Evolutionary conservation across 1,139 yeast genomes (phyloP), one percentile per base, ranked within the genome.

Genomic region (Kodamaea suecica): DNA sequence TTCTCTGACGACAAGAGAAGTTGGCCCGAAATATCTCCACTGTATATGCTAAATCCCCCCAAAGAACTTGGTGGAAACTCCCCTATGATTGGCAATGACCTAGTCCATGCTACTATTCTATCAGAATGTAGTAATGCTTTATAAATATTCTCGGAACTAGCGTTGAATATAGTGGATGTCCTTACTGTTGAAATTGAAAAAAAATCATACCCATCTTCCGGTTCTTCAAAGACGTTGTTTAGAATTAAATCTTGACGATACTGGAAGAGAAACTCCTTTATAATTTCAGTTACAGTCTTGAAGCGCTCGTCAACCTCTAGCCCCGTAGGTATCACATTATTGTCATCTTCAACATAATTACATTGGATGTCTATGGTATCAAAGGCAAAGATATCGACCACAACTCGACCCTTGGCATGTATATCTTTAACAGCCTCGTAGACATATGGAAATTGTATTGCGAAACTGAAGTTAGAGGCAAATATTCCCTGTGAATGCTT

Each of bases 21-120:
- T 27, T 26, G 16, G 3, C 35, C 35, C 2, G 30, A 17, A 7
- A 35, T 16, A 7, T 17, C 20, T 3, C 37, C 37, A 4, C 34
- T 23, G 11, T 25, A 32, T n/a, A 31, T 25, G 28, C 20, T 17
- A 15, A 36, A 36, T 27, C 23, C 25, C 9, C 35, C 35, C 1
- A 36, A 34, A n/a, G 17, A 4, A 8, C 17, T 7, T 7, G 35
- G 37, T 5, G 40, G 36, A 27, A 17, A 27, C 10, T 21, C 20
- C n/a, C 15, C 28, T 15, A 30, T 33, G 4, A 37, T 21, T 3
- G 40, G 32, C 9, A 37, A 10, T 2, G 37, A 24, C 9, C 35
- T 21, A 8, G 33, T 17, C 40, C 40, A 37, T 8, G 34, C 36
- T 7, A 29, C 23, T 4, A 30, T 23, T 12, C 27, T 17, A 11